Evolutionary conservation across 345 rosid species (phyloP).

Genomic region (Populus deltoides): DNA sequence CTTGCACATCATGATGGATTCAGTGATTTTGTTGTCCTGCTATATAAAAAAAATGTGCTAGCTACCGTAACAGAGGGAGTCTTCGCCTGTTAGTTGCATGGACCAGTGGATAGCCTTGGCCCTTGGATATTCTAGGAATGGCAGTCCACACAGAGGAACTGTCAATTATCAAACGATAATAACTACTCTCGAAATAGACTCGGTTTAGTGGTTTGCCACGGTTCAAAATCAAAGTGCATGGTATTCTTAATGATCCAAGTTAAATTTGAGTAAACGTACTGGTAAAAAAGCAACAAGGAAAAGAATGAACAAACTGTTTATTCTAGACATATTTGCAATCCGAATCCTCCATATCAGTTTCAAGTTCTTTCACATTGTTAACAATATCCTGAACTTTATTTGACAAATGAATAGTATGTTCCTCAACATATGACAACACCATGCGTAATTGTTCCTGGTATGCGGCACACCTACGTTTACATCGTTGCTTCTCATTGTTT

Average conservation of each 20-base stretch:
- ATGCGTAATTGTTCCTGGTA: constrained; percentile 35
- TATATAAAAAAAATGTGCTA: no score
- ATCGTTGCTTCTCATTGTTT: constrained; percentile 43
- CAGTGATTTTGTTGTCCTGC: no score
- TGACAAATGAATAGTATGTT: constrained; percentile 43
- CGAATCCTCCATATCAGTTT: constrained; percentile 29
- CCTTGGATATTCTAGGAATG: no score
- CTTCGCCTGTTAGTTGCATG: no score
- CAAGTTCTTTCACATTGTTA: constrained; percentile 39
- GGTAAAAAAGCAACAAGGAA: background rate
- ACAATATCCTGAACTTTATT: constrained; percentile 37
- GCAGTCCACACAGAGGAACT: no score
- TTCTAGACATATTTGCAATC: constrained; percentile 18
- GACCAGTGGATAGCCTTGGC: no score
- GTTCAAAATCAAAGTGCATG: background rate
- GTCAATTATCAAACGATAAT: no score
- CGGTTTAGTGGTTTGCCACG: no score
- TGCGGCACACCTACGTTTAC: constrained; percentile 40
- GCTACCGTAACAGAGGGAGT: no score
- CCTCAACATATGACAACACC: constrained; percentile 39
- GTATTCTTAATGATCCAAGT: background rate
- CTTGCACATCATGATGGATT: no score
- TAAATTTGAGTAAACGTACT: background rate
- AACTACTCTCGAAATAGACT: no score
- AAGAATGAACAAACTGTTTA: constrained; percentile 14